Percentiles rank a stretch among this genome's conserved stretches.
phyloP scores from a whole-genome alignment of 2,329 filamentous ascomycete species.

The Aspergillus tanneri region DNA sequence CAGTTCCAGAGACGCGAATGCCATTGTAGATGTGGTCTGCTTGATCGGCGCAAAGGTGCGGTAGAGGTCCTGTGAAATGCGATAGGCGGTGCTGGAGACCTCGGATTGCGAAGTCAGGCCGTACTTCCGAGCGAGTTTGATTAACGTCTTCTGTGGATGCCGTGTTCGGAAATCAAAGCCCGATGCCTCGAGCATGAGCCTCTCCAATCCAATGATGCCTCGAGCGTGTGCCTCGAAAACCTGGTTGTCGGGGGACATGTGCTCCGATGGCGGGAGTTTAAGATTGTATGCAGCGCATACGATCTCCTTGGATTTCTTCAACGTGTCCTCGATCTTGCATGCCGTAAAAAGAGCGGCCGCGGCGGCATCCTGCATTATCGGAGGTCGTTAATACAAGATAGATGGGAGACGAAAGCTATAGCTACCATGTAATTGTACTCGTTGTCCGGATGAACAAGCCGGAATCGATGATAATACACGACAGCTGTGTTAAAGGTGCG shows the following conservation, averaged over 20 bases:
- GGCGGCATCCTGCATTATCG: slow-evolving; percentile 68
- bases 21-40: slow-evolving; percentile 81
- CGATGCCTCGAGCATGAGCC: slow-evolving; percentile 87
- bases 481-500: slow-evolving; percentile 90
- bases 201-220: slow-evolving; percentile 82
- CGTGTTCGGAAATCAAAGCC: slow-evolving; percentile 91
- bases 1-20: slow-evolving; percentile 77
- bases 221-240: slow-evolving; percentile 77
- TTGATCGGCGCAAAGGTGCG: slow-evolving; percentile 92
- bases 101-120: slow-evolving; percentile 51
- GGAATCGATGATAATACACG: slow-evolving; percentile 91
- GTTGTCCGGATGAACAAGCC: slow-evolving; percentile 76
- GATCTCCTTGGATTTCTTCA: slow-evolving; percentile 95
- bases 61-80: slow-evolving; percentile 84
- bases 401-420: slow-evolving; percentile 9
- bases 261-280: slow-evolving; percentile 65
- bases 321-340: slow-evolving; percentile 96
- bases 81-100: slow-evolving; percentile 70
- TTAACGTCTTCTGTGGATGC: slow-evolving; percentile 79
- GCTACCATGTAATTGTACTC: slow-evolving; percentile 72
- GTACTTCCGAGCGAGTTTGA: slow-evolving; percentile 71
- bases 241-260: slow-evolving; percentile 79
- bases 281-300: slow-evolving; percentile 87
- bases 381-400: not conserved
- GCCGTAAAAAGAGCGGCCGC: slow-evolving; percentile 86